Percentiles rank a stretch among this genome's conserved stretches.
These are phyloP conservation scores for Nannizzia gypsea DNA, from an alignment of 2,329 filamentous ascomycete genomes.

Conservation along the genomic window DNA sequence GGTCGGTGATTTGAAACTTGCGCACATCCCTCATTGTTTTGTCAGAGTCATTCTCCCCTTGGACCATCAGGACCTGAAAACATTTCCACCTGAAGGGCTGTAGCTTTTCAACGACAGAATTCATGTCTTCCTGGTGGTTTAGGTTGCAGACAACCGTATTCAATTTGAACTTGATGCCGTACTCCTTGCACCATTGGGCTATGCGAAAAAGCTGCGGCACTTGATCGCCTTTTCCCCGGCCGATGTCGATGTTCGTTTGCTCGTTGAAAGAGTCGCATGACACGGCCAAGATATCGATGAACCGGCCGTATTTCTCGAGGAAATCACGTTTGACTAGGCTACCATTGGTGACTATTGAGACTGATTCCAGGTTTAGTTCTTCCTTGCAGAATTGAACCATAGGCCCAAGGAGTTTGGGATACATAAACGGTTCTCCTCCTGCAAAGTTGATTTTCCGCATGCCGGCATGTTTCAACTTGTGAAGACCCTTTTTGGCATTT, in stretches of 20 bases:
- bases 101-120: conserved; percentile 27
- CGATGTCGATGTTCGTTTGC: conserved; percentile 41
- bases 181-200: conserved; percentile 35
- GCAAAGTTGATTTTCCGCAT: conserved; percentile 48
- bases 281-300: conserved; percentile 45
- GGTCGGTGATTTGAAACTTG: conserved; percentile 37
- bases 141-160: conserved; percentile 44
- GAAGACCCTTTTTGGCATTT: conserved; percentile 36
- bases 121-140: conserved; percentile 44
- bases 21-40: conserved; percentile 32
- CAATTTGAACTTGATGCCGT: conserved; percentile 45
- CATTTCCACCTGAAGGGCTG: conserved; percentile 45
- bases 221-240: conserved; percentile 40
- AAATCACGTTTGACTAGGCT: conserved; percentile 36
- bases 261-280: conserved; percentile 45
- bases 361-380: conserved; percentile 38
- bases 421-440: conserved; percentile 45
- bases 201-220: conserved; percentile 36
- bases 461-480: conserved; percentile 38
- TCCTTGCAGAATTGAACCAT: conserved; percentile 40
- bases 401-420: conserved; percentile 34
- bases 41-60: conserved; percentile 41
- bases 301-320: conserved; percentile 31
- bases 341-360: conserved; percentile 46
- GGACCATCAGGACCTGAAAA: conserved; percentile 44